These are phyloP conservation scores for Tolypocladium album DNA, from an alignment of 2,329 filamentous ascomycete species.

Conservation along the genomic window DNA sequence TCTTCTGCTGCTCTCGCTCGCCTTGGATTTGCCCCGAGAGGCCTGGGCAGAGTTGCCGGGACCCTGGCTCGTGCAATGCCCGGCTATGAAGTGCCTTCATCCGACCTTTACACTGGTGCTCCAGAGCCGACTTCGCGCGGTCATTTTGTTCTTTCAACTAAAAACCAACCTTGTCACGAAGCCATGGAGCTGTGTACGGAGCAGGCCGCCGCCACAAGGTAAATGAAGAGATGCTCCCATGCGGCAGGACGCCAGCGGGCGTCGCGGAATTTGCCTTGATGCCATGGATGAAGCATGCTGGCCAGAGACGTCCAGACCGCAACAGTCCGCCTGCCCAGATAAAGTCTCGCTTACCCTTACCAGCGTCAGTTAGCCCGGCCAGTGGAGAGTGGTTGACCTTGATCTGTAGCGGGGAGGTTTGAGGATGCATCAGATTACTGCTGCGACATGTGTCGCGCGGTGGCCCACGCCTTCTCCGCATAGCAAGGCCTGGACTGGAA, in stretches of 20 bases:
- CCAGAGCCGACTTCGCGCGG: background rate
- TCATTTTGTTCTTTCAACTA: background rate
- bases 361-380: slow-evolving; percentile 5
- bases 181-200: background rate
- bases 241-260: background rate
- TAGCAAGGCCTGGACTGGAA: background rate
- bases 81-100: background rate
- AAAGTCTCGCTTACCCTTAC: slow-evolving; percentile 6
- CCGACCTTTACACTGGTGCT: background rate
- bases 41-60: background rate
- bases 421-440: background rate
- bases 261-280: background rate
- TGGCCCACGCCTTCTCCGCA: background rate
- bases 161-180: background rate
- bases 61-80: background rate
- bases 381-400: background rate
- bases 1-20: background rate
- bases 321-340: background rate
- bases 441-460: background rate
- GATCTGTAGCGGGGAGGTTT: background rate
- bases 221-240: background rate
- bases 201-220: background rate
- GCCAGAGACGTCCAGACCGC: background rate
- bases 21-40: background rate
- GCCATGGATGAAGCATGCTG: background rate